phyloP scores from a whole-genome alignment of 805 yeast species.

The Jamesozyma hellenica region DNA sequence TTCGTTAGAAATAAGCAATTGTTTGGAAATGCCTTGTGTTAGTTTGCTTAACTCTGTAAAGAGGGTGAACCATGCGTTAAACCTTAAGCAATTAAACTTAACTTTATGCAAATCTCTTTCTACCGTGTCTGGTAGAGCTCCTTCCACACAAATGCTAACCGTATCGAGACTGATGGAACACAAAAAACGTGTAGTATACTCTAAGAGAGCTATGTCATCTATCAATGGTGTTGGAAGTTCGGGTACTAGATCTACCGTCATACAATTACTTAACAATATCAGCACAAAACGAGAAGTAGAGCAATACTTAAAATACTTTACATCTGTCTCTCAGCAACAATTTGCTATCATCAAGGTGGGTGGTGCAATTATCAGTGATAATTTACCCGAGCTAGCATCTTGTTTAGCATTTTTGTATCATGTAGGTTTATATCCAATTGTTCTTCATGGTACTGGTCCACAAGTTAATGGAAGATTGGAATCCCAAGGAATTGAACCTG shows the following conservation, averaged over 20 bases:
- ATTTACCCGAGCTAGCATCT: conserved; percentile 84
- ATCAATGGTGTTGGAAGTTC: conserved; percentile 22
- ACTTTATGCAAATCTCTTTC: conserved; percentile 6
- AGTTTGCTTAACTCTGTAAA: conserved; percentile 22
- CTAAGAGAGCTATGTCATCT: conserved; percentile 19
- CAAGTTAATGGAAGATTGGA: conserved; percentile 92
- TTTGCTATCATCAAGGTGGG: conserved; percentile 98
- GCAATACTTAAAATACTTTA: conserved; percentile 91
- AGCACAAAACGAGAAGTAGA: conserved; percentile 98
- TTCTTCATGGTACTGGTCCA: conserved; percentile 97
- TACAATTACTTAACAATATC: conserved; percentile 87
- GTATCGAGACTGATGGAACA: conserved; percentile 4
- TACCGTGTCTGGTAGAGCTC: conserved; percentile 10
- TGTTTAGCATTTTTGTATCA: conserved; percentile 94
- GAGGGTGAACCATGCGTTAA: conserved; percentile 12
- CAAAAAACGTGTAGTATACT: conserved; percentile 20
- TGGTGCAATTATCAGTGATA: conserved; percentile 96
- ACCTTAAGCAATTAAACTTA: conserved; percentile 1
- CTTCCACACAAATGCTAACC: conserved; percentile 3
- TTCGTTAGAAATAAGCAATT: too few species aligned
- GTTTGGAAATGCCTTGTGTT: conserved; percentile 25
- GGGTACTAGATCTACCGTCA: conserved; percentile 82
- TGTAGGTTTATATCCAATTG: conserved; percentile 94
- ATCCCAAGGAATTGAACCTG: conserved; percentile 90
- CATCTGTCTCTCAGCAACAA: conserved; percentile 92